These are phyloP conservation scores for Zygoascus bituminiphila DNA, from an alignment of 805 yeast species.

Conservation along the genomic window DNA sequence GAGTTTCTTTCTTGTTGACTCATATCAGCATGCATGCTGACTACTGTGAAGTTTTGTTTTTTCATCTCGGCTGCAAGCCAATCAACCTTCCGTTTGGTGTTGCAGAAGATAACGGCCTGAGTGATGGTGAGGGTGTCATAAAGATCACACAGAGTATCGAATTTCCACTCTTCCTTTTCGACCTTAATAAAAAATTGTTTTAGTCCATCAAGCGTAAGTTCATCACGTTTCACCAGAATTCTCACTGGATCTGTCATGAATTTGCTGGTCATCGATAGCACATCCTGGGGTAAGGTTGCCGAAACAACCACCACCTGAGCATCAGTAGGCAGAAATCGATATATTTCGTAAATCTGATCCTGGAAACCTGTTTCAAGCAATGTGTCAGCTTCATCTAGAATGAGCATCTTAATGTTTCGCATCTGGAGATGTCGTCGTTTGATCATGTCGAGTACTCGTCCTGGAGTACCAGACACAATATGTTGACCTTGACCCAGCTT, in stretches of 20 bases:
- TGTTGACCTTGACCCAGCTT: constrained; percentile 82
- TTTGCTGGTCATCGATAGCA: constrained; percentile 80
- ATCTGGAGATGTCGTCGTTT: constrained; percentile 79
- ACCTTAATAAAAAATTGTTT: constrained; percentile 87
- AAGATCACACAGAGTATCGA: constrained; percentile 87
- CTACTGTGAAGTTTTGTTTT: constrained; percentile 79
- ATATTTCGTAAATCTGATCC: constrained; percentile 91
- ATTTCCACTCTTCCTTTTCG: constrained; percentile 89
- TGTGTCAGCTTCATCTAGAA: constrained; percentile 98
- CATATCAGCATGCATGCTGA: constrained; percentile 95
- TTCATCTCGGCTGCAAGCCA: constrained; percentile 68
- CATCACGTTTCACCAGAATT: constrained; percentile 91
- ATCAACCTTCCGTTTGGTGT: constrained; percentile 91
- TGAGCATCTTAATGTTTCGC: constrained; percentile 82
- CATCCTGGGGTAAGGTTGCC: constrained; percentile 93
- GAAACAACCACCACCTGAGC: constrained; percentile 92
- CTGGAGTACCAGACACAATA: constrained; percentile 96
- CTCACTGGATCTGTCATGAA: constrained; percentile 94
- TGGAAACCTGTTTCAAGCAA: constrained; percentile 88
- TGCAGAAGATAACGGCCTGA: constrained; percentile 96
- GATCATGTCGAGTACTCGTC: constrained; percentile 94
- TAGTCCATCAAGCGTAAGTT: constrained; percentile 90
- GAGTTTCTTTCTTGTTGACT: constrained; percentile 88
- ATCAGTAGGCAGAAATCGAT: constrained; percentile 75
- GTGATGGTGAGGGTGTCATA: constrained; percentile 94